Conservation (phyloP, 208 protist species). For the Trypanosoma lewisi region DNA sequence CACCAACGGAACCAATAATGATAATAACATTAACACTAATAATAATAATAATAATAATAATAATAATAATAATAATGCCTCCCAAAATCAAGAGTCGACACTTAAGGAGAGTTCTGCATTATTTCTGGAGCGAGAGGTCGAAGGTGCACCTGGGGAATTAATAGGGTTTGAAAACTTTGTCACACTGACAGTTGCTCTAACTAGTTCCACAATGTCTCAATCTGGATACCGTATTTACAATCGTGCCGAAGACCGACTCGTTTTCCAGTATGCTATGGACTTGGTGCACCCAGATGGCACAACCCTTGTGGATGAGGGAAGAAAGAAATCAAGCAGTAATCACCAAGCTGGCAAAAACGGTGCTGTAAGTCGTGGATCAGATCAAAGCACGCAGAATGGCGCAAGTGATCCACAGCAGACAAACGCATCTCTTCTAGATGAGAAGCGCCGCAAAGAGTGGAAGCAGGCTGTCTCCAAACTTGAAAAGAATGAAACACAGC, state of each 20-base stretch:
- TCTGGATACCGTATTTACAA: slow-evolving; percentile 77
- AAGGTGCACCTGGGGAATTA: slow-evolving; percentile 53
- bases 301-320: slow-evolving; percentile 24
- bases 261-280: slow-evolving; percentile 69
- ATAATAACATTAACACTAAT: slow-evolving; percentile 11
- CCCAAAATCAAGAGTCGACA: slow-evolving; percentile 6
- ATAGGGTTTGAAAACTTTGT: slow-evolving; percentile 67
- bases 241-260: slow-evolving; percentile 52
- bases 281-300: slow-evolving; percentile 34
- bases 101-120: slow-evolving; percentile 40
- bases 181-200: slow-evolving; percentile 36
- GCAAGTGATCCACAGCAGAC: slow-evolving; percentile 5
- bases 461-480: slow-evolving; percentile 22
- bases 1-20: neutral
- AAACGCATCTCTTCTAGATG: slow-evolving; percentile 16
- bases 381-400: slow-evolving; percentile 4
- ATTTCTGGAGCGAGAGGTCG: slow-evolving; percentile 51
- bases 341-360: slow-evolving; percentile 21
- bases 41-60: slow-evolving; percentile 14
- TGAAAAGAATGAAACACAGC: slow-evolving; percentile 26
- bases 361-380: neutral
- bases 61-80: slow-evolving; percentile 1
- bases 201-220: slow-evolving; percentile 41
- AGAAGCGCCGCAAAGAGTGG: slow-evolving; percentile 26
- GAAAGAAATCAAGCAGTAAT: slow-evolving; percentile 18